A percentile compares a stretch with the other conserved stretches of the same genome.
These are phyloP conservation scores for Pichia sp. DNA, from an alignment of 1,139 yeast genomes.

Conservation along the genomic window DNA sequence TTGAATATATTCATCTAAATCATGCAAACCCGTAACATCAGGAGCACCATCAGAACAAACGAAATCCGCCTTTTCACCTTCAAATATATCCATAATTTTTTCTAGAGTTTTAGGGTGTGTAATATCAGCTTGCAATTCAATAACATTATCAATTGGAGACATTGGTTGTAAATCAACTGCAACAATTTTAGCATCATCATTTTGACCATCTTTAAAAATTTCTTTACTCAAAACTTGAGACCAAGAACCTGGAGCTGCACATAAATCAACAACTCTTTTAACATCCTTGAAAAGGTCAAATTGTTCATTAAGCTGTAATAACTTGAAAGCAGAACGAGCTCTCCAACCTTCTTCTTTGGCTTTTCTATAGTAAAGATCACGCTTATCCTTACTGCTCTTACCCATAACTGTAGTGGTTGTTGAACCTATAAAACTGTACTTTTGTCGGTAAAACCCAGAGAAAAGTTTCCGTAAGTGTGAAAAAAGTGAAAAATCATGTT, in stretches of 20 bases:
- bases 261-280: slow-evolving; percentile 82
- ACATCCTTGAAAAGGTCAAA: slow-evolving; percentile 73
- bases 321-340: slow-evolving; percentile 91
- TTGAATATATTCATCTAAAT: slow-evolving; percentile 91
- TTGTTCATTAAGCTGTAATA: slow-evolving; percentile 83
- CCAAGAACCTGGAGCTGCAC: slow-evolving; percentile 99
- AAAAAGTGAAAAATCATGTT: background rate
- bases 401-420: slow-evolving; percentile 51
- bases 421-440: background rate
- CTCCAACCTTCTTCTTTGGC: slow-evolving; percentile 98
- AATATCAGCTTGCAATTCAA: slow-evolving; percentile 89
- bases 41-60: slow-evolving; percentile 98
- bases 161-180: slow-evolving; percentile 96
- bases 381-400: slow-evolving; percentile 88
- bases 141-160: slow-evolving; percentile 89
- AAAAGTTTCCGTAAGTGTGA: background rate
- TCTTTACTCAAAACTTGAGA: slow-evolving; percentile 86
- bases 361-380: slow-evolving; percentile 80
- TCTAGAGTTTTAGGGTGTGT: slow-evolving; percentile 88
- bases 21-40: slow-evolving; percentile 95
- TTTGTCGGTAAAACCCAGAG: background rate
- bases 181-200: slow-evolving; percentile 61
- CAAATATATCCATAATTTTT: slow-evolving; percentile 70
- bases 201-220: slow-evolving; percentile 34
- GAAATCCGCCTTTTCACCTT: slow-evolving; percentile 89